Evolutionary conservation across 2,329 filamentous ascomycete genomes (phyloP).

Genomic region (Fusarium pseudograminearum): DNA sequence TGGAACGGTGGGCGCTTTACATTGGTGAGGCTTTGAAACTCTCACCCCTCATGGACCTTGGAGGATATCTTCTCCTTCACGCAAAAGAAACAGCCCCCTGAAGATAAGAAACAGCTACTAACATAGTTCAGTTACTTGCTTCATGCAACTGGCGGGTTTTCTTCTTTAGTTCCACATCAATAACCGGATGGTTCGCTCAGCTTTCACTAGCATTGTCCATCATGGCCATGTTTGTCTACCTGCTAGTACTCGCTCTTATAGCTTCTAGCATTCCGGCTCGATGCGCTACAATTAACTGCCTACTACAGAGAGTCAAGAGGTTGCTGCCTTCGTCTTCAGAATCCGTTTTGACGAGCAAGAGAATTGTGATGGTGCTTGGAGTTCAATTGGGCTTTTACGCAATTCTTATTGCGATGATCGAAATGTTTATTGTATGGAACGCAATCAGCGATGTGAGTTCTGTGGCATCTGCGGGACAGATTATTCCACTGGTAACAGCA

Average conservation of each 20-base stretch:
- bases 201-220: too few relatives aligned
- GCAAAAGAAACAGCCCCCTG: background rate
- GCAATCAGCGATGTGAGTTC: background rate
- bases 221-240: too few relatives aligned
- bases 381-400: background rate
- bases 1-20: background rate
- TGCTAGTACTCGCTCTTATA: too few relatives aligned
- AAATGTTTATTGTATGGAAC: background rate
- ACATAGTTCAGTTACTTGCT: background rate
- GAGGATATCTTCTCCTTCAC: fast-evolving
- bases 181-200: background rate
- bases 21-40: background rate
- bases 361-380: too few relatives aligned
- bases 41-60: too few relatives aligned
- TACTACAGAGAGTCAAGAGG: too few relatives aligned
- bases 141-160: background rate
- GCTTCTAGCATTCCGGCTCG: too few relatives aligned
- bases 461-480: background rate
- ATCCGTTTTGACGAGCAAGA: too few relatives aligned
- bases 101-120: background rate
- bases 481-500: background rate
- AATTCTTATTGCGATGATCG: background rate
- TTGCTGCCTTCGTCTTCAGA: too few relatives aligned
- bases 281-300: too few relatives aligned
- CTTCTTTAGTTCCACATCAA: background rate